Evolutionary conservation across 2,329 filamentous ascomycete species (phyloP).

Genomic region (Talaromyces sp.): DNA sequence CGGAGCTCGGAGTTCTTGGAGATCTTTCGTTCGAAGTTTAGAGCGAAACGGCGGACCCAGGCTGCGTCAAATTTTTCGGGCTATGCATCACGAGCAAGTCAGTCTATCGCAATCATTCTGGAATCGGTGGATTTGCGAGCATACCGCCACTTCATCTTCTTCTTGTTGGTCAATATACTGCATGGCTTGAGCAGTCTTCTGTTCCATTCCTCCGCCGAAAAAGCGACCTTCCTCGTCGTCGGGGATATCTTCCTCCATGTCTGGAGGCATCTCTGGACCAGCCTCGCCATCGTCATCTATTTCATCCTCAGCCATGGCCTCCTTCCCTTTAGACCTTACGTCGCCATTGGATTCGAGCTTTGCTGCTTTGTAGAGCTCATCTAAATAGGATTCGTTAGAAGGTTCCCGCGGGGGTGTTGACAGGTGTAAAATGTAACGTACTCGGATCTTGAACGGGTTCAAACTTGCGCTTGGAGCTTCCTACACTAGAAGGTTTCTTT

Average conservation of each 20-base stretch:
- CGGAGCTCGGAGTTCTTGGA: conserved; percentile 87
- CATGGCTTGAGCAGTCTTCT: conserved; percentile 78
- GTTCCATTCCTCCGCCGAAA: conserved; percentile 87
- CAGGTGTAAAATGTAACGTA: conserved; percentile 29
- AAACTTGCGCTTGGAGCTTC: conserved; percentile 60
- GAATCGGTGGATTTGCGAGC: not conserved
- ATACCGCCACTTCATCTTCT: conserved; percentile 51
- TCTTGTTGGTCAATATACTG: conserved; percentile 81
- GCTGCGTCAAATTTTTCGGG: conserved; percentile 78
- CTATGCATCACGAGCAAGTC: conserved; percentile 21
- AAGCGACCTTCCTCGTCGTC: conserved; percentile 94
- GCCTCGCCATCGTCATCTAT: conserved; percentile 52
- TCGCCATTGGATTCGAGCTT: conserved; percentile 57
- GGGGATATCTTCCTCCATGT: conserved; percentile 60
- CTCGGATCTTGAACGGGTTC: conserved; percentile 57
- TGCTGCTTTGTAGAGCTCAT: conserved; percentile 62
- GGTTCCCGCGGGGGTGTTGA: conserved; percentile 58
- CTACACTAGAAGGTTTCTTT: conserved; percentile 53
- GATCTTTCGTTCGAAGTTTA: conserved; percentile 88
- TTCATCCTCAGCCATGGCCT: conserved; percentile 52
- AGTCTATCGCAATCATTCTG: conserved; percentile 16
- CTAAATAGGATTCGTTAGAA: conserved; percentile 52
- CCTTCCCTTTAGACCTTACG: conserved; percentile 51
- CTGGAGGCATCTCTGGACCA: conserved; percentile 59
- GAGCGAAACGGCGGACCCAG: conserved; percentile 80